phyloP scores from a whole-genome alignment of 2,329 filamentous ascomycete genomes.

The Penicillium oxalicum region DNA sequence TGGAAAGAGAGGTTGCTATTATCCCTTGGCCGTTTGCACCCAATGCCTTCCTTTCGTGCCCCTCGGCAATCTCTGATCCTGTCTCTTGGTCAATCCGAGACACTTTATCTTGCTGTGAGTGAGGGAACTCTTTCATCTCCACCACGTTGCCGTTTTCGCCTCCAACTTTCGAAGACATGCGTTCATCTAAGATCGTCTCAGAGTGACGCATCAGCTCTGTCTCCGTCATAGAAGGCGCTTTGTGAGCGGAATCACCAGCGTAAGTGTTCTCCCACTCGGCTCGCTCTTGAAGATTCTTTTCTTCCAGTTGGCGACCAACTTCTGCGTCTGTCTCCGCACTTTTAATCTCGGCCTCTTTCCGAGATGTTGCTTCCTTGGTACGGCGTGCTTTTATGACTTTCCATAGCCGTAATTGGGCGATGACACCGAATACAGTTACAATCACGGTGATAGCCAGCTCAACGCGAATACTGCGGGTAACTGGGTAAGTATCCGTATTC shows the following conservation, averaged over 20 bases:
- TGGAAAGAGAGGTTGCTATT: background rate
- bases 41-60: conserved; percentile 2
- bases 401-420: conserved; percentile 85
- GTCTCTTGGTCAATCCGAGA: conserved; percentile 19
- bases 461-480: conserved; percentile 79
- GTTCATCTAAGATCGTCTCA: conserved; percentile 14
- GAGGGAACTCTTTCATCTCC: conserved; percentile 22
- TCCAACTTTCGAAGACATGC: conserved; percentile 14
- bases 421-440: conserved; percentile 65
- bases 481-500: conserved; percentile 68
- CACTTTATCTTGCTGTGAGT: conserved; percentile 13
- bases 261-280: conserved; percentile 71
- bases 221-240: conserved; percentile 26
- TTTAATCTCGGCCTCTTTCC: conserved; percentile 50
- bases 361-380: conserved; percentile 41
- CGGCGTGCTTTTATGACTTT: conserved; percentile 60
- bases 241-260: conserved; percentile 50
- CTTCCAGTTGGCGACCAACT: conserved; percentile 55
- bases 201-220: conserved; percentile 22
- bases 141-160: conserved; percentile 18
- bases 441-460: conserved; percentile 75
- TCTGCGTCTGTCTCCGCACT: conserved; percentile 61
- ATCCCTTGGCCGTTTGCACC: background rate
- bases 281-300: conserved; percentile 41
- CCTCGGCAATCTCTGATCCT: conserved; percentile 13